phyloP scores from a whole-genome alignment of 169 alveolate species.

The Babesia bigemina region DNA sequence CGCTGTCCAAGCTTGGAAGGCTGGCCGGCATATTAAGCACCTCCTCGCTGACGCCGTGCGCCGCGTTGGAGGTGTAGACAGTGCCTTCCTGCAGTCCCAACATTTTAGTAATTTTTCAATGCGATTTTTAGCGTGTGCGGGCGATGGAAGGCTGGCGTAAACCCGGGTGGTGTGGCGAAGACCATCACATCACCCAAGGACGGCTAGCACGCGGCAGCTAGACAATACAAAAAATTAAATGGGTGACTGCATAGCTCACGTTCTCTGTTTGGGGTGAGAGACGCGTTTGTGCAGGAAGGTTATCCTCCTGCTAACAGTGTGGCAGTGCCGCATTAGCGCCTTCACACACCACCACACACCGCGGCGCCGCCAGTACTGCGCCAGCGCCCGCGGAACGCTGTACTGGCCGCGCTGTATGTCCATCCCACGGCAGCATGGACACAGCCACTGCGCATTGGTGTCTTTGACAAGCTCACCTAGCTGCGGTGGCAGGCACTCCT shows the following conservation, averaged over 20 bases:
- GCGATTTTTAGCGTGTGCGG: neutral
- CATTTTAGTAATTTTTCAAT: constrained; percentile 23
- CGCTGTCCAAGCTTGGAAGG: constrained; percentile 75
- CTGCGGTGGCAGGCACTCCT: constrained; percentile 66
- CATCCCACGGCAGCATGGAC: constrained; percentile 50
- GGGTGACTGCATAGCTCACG: too few relatives aligned
- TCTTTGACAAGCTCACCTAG: constrained; percentile 16
- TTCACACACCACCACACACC: constrained; percentile 64
- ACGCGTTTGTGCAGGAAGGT: neutral
- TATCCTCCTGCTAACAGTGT: constrained; percentile 12
- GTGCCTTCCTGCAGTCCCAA: constrained; percentile 77
- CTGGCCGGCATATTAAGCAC: constrained; percentile 63
- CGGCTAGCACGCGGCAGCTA: too few relatives aligned
- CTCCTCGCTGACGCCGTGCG: constrained; percentile 66
- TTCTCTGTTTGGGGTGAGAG: too few relatives aligned
- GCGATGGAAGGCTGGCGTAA: neutral
- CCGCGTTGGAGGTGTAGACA: constrained; percentile 66
- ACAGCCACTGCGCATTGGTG: constrained; percentile 47
- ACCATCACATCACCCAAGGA: neutral
- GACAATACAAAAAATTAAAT: too few relatives aligned
- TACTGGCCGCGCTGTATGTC: constrained; percentile 27
- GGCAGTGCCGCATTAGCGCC: constrained; percentile 41
- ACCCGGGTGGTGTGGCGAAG: neutral
- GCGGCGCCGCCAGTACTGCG: constrained; percentile 57
- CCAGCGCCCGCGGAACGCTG: constrained; percentile 27